A percentile compares a stretch with the other conserved stretches of the same genome.
phyloP scores from a whole-genome alignment of 2,329 filamentous ascomycete species.

The Trichocomaceae sp. region DNA sequence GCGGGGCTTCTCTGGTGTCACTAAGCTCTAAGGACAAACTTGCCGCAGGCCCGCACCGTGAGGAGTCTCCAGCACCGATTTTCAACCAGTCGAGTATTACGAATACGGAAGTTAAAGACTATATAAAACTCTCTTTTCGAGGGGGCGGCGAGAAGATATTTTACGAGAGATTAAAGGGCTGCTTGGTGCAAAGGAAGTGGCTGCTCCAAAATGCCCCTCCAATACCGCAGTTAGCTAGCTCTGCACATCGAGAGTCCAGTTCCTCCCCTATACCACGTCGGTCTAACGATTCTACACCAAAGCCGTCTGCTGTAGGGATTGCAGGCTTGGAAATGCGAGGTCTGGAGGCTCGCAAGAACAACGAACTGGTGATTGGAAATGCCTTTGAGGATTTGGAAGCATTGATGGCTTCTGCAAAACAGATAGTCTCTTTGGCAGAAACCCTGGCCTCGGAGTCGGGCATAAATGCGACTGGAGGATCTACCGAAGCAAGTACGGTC shows the following conservation, averaged over 20 bases:
- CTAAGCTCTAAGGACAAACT: conserved; percentile 39
- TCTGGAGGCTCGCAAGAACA: conserved; percentile 79
- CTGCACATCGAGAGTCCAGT: conserved; percentile 18
- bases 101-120: conserved; percentile 59
- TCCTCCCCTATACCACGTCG: conserved; percentile 22
- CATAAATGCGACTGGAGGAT: conserved; percentile 52
- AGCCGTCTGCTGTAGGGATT: conserved; percentile 69
- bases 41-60: conserved; percentile 36
- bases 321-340: conserved; percentile 84
- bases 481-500: conserved; percentile 64
- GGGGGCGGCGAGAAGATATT: conserved; percentile 85
- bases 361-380: conserved; percentile 83
- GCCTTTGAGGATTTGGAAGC: conserved; percentile 96
- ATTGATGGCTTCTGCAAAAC: conserved; percentile 94
- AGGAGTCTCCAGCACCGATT: conserved; percentile 72
- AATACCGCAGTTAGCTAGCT: conserved; percentile 57
- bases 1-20: conserved; percentile 66
- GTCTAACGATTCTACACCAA: conserved; percentile 21
- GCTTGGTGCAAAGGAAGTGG: conserved; percentile 92
- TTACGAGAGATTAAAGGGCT: conserved; percentile 77
- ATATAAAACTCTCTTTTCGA: conserved; percentile 87
- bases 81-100: conserved; percentile 43
- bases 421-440: conserved; percentile 89
- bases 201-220: conserved; percentile 83
- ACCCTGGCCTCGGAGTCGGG: conserved; percentile 66